Evolutionary conservation across 1,139 yeast genomes (phyloP), one percentile per base, ranked within the genome.

Genomic region (Debaryomycetaceae sp.): DNA sequence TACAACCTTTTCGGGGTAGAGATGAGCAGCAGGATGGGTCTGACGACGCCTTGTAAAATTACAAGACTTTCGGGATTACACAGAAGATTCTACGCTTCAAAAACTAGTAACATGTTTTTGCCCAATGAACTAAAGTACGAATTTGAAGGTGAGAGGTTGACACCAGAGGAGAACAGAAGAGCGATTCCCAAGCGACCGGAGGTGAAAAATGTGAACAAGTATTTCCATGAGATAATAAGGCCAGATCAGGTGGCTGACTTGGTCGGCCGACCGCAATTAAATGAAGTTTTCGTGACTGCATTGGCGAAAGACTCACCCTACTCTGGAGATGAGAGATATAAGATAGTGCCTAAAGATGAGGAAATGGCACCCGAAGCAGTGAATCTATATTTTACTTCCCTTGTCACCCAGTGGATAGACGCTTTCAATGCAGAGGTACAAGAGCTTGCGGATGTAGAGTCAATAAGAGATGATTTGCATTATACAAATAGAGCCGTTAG

Each of bases 161-260:
- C 70, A 3, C 56, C 62, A 2, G 67, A 61, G 45, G 62, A 70
- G 41, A 63, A 67, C 44, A 52, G 46, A 17, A 68, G 65, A 4
- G 70, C 74, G 8, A 65, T 72, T 8, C 78, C 76, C 2, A 45
- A 57, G 23, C 59, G 54, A 47, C 69, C 69, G n/a, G 42, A 23
- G 3, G 42, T 54, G 27, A 47, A 50, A 1, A 35, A 51, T 14
- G 42, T 56, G 1, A 47, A 50, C 5, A 64, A 60, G 46, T 50
- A 59, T 37, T 63, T 65, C 46, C 58, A 60, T 42, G 68, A 70
- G 34, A 69, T 74, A 39, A 50, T 59, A 20, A 56, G 61, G 40
- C 78, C 79, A 1, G 66, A 66, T 39, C 58, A 60, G 24, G 59
- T 68, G 7, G 65, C 69, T 4, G 77, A 72, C 47, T 47, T 69